Evolutionary conservation across 2,329 filamentous ascomycete genomes (phyloP), one percentile per base, ranked within the genome.

Genomic region (Penicillium sclerotigenum): DNA sequence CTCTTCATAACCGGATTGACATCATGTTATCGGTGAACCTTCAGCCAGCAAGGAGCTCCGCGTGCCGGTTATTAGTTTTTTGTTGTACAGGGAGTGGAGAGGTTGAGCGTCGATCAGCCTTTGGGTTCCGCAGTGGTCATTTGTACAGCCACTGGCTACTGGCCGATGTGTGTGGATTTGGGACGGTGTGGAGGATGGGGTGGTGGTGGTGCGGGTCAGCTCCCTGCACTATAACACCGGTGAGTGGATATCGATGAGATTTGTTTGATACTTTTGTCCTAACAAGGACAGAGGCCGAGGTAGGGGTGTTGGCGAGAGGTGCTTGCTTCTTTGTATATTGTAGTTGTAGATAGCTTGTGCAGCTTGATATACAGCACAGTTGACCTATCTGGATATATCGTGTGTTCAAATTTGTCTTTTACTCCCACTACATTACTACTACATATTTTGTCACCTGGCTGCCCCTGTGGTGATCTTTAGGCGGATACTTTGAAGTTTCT

Each of bases 191-290:
- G 76, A 81, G 9, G 80, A 88, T 61, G 88, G 86, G 0, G 82
- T 90, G 9, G 80, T 88, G 0, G 82, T 90, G 9, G 80, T 88
- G 5, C 79, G 88, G 59, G 84, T 89, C n/a, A 88, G 85, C 64
- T 79, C 89, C 77, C 80, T 87, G 52, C 87, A 90, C 71, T 90
- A 90, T 67, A 90, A 90, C 64, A 88, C 85, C 3, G 67, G 82
- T 84, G 66, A 77, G 81, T 79, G 31, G 13, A 8, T 42, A 33
- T 22, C 4, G 34, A 47, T 49, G 8, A 9, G 28, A 16, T 46
- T 42, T 26, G 33, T 26, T 28, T n/a, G 20, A 29, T 42, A 24
- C 49, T 26, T 28, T n/a, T 18, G 26, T 42, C 22, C 49, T 63
- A 42, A 59, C 36, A 34, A 60, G 54, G 47, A 48, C 55, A 65